phyloP scores from a whole-genome alignment of 306 rosid genomes.

The Sechiopsis laciniata region DNA sequence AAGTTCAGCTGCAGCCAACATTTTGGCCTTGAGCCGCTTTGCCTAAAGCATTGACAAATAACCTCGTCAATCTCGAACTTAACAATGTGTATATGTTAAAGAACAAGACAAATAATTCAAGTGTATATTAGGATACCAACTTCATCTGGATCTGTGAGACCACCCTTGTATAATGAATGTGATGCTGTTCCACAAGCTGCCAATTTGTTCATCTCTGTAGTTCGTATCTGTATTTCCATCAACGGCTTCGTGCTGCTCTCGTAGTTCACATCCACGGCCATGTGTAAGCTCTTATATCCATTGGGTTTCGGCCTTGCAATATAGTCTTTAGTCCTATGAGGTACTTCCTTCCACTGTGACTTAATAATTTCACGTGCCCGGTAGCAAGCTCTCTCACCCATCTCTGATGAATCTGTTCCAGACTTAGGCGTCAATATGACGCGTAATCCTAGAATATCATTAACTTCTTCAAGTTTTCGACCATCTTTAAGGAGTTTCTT shows the following conservation, averaged over 20 bases:
- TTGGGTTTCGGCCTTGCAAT: slow-evolving; percentile 74
- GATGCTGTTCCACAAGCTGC: slow-evolving; percentile 87
- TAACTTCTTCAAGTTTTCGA: slow-evolving; percentile 66
- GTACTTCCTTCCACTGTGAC: slow-evolving; percentile 73
- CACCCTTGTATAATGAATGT: slow-evolving; percentile 83
- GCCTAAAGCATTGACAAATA: slow-evolving; percentile 48
- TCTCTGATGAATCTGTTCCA: slow-evolving; percentile 34
- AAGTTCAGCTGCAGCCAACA: slow-evolving; percentile 93
- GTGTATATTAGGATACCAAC: slow-evolving; percentile 32
- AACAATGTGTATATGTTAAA: not conserved
- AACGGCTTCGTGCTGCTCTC: slow-evolving; percentile 46
- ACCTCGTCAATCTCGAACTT: not conserved
- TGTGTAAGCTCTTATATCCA: slow-evolving; percentile 81
- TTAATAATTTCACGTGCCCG: slow-evolving; percentile 48
- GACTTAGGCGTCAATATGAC: slow-evolving; percentile 57
- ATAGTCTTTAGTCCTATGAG: slow-evolving; percentile 72
- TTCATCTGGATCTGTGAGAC: slow-evolving; percentile 82
- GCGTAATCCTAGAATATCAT: slow-evolving; percentile 76
- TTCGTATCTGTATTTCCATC: slow-evolving; percentile 88
- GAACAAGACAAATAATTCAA: not conserved
- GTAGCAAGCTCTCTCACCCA: slow-evolving; percentile 77
- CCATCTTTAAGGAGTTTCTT: slow-evolving; percentile 88
- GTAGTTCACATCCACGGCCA: slow-evolving; percentile 85
- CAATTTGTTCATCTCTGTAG: slow-evolving; percentile 68
- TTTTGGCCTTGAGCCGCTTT: slow-evolving; percentile 68